Evolutionary conservation across 148 eudicot species (phyloP).

Genomic region (Rhododendron henanense): DNA sequence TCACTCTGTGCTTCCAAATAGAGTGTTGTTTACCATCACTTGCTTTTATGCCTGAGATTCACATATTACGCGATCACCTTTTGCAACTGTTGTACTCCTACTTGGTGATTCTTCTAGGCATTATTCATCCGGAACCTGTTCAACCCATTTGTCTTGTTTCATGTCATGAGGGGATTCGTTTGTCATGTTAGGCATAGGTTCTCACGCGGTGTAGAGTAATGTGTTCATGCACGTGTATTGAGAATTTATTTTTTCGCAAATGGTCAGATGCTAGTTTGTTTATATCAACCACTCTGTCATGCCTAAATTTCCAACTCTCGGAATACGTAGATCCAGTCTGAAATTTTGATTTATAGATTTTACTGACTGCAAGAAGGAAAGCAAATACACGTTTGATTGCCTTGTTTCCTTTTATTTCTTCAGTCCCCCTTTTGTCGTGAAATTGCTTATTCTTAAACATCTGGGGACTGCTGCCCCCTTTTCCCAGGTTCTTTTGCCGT

Average conservation of each 20-base stretch:
- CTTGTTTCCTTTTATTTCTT: background rate
- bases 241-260: background rate
- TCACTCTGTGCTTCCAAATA: background rate
- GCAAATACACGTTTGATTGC: background rate
- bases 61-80: background rate
- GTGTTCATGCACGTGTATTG: background rate
- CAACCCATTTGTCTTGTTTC: background rate
- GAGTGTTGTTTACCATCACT: background rate
- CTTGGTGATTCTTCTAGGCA: background rate
- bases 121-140: background rate
- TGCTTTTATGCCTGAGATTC: background rate
- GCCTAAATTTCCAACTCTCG: background rate
- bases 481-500: background rate
- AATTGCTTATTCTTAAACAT: background rate
- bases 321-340: background rate
- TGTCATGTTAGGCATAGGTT: background rate
- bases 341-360: background rate
- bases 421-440: background rate
- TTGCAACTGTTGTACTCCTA: background rate
- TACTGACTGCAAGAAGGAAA: background rate
- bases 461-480: background rate
- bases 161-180: background rate
- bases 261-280: background rate
- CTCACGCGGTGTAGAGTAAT: background rate
- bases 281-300: background rate